Conservation (phyloP, 1,139 yeast genomes). For the Zhuliangozyma parablackwelliae region DNA sequence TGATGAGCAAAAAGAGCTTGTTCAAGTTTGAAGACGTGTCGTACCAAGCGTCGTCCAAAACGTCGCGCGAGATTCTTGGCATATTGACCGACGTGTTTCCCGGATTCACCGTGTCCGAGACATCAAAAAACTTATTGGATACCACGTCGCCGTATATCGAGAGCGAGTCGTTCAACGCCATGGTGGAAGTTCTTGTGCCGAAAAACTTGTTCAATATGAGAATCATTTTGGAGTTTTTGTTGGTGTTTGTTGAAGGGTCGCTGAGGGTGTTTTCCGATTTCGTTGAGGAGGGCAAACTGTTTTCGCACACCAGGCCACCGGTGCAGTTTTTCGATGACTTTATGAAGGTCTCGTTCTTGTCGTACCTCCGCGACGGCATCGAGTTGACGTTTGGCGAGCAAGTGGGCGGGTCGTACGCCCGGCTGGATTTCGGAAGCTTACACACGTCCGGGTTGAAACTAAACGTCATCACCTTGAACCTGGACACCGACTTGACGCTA, state of each 20-base stretch:
- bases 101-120: constrained; percentile 44
- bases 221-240: constrained; percentile 59
- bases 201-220: constrained; percentile 82
- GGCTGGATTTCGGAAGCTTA: constrained; percentile 4
- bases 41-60: constrained; percentile 27
- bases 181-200: constrained; percentile 66
- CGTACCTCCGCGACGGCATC: constrained; percentile 59
- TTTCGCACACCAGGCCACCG: constrained; percentile 17
- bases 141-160: constrained; percentile 51
- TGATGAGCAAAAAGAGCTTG: constrained; percentile 18
- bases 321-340: constrained; percentile 58
- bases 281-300: constrained; percentile 5
- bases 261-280: constrained; percentile 23
- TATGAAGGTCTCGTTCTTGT: constrained; percentile 60
- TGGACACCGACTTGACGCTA: constrained; percentile 8
- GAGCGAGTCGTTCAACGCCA: constrained; percentile 48
- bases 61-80: constrained; percentile 41
- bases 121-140: constrained; percentile 8
- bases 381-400: constrained; percentile 27
- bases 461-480: constrained; percentile 17
- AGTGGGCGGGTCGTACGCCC: constrained; percentile 20
- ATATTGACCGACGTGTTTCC: constrained; percentile 59
- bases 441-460: constrained; percentile 15
- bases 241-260: constrained; percentile 53
- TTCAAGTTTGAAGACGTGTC: constrained; percentile 50